A percentile compares a stretch with the other conserved stretches of the same genome.
Conservation (phyloP, 139 green algal genomes). For the Chara braunii region DNA sequence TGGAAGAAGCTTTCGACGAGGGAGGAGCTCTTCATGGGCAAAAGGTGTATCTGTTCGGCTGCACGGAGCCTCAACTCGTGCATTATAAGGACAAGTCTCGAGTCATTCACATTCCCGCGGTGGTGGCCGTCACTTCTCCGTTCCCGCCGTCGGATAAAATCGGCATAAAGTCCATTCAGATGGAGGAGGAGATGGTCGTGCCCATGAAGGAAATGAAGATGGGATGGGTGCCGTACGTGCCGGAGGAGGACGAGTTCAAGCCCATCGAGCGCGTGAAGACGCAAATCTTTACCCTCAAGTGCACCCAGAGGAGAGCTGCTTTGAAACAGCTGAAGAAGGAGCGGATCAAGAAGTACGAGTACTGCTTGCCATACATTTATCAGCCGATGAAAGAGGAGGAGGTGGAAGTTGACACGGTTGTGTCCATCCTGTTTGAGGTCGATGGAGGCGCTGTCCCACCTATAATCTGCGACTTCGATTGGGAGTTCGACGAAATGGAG, state of each 20-base stretch:
- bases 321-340: slow-evolving; percentile 23
- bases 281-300: slow-evolving; percentile 32
- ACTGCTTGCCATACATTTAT: slow-evolving; percentile 33
- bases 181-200: slow-evolving; percentile 39
- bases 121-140: slow-evolving; percentile 32
- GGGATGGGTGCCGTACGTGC: slow-evolving; percentile 32
- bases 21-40: slow-evolving; percentile 26
- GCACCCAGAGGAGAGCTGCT: slow-evolving; percentile 24
- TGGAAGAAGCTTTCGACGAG: slow-evolving; percentile 41
- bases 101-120: slow-evolving; percentile 14
- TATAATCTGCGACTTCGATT: slow-evolving; percentile 30
- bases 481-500: slow-evolving; percentile 35
- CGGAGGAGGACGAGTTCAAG: background rate
- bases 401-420: slow-evolving; percentile 3
- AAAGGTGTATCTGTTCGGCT: slow-evolving; percentile 31
- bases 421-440: slow-evolving; percentile 25
- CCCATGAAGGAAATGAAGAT: slow-evolving; percentile 42
- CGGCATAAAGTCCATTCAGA: slow-evolving; percentile 39
- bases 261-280: background rate
- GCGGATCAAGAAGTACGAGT: slow-evolving; percentile 38
- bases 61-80: slow-evolving; percentile 35
- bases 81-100: slow-evolving; percentile 2
- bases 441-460: background rate
- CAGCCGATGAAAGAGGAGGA: slow-evolving; percentile 14
- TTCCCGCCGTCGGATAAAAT: slow-evolving; percentile 32